Evolutionary conservation across 2,329 filamentous ascomycete species (phyloP), one percentile per base, ranked within the genome.

Genomic region (Lachnellula suecica): DNA sequence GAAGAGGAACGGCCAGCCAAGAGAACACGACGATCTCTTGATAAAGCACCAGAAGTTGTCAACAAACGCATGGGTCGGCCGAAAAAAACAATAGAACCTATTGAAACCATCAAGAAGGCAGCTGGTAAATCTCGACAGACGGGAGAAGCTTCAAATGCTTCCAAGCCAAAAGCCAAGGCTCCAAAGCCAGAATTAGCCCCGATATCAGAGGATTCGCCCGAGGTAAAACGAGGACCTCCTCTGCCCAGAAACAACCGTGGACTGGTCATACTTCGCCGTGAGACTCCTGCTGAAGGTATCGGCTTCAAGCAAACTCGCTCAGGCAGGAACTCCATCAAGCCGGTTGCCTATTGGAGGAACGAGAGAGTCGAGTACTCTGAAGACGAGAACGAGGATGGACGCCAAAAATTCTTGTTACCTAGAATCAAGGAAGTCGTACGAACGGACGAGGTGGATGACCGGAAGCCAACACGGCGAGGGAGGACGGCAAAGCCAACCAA

Each of bases 331-430:
- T 90, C 89, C 9, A 85, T 90, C 56, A 83, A 83, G 54, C 94
- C 92, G 0, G 72, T 97, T 29, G 84, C 89, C 23, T 96, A 81
- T 67, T 97, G 93, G 93, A 85, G 85, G 63, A 91, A 91, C 59
- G 93, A 97, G 68, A 82, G 82, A 49, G 82, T 88, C 43, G 81
- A 91, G 20, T 89, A 86, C 47, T 76, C 80, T 17, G 80, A 83
- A 22, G 82, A 84, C 44, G 70, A 71, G 40, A 73, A 74, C 24
- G 79, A 79, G 74, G 52, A 69, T 75, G 45, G 61, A 59, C 49
- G 70, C 34, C 77, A 78, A n/a, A 75, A 77, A 37, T 86, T 88
- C 60, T 73, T 86, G n/a, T 69, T 90, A 44, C 81, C 83, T 1
- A 85, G 81, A 11, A 85, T 93, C 61, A 88, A 89, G 65, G 88